These are phyloP conservation scores for Exophiala calicioides DNA, from an alignment of 2,329 filamentous ascomycete genomes.

Conservation along the genomic window DNA sequence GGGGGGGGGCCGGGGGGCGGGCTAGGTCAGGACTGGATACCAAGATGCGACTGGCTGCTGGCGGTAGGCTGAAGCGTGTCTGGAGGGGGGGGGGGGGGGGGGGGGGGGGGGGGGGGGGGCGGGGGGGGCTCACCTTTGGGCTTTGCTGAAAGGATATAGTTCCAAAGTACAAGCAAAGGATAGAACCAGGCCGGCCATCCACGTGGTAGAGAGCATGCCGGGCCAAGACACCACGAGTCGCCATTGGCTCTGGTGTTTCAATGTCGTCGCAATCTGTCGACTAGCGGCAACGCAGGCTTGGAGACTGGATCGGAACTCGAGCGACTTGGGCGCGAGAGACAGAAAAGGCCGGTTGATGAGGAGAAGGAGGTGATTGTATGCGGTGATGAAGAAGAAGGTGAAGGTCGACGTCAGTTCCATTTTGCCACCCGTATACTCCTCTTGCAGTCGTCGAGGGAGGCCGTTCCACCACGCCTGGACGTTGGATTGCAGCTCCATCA, in stretches of 20 bases:
- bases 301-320: slow-evolving; percentile 40
- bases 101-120: too few relatives aligned
- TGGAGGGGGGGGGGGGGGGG: not conserved
- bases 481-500: slow-evolving; percentile 40
- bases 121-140: slow-evolving; percentile 7
- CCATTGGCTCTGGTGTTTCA: slow-evolving; percentile 34
- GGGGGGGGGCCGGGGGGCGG: not conserved
- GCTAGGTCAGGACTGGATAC: too few relatives aligned
- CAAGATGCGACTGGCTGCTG: too few relatives aligned
- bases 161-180: slow-evolving; percentile 37
- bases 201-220: slow-evolving; percentile 39
- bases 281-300: slow-evolving; percentile 42
- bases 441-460: slow-evolving; percentile 29
- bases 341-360: slow-evolving; percentile 41
- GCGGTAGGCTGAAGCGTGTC: too few relatives aligned
- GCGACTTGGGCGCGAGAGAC: slow-evolving; percentile 36
- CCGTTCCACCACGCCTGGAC: slow-evolving; percentile 44
- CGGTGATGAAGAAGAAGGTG: slow-evolving; percentile 38
- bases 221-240: slow-evolving; percentile 40
- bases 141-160: slow-evolving; percentile 15
- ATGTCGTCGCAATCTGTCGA: slow-evolving; percentile 37
- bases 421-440: slow-evolving; percentile 10
- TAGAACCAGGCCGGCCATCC: slow-evolving; percentile 42
- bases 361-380: slow-evolving; percentile 42
- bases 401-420: slow-evolving; percentile 14